These are phyloP conservation scores for Euphorbia peplus DNA, from an alignment of 345 rosid genomes.

Conservation along the genomic window DNA sequence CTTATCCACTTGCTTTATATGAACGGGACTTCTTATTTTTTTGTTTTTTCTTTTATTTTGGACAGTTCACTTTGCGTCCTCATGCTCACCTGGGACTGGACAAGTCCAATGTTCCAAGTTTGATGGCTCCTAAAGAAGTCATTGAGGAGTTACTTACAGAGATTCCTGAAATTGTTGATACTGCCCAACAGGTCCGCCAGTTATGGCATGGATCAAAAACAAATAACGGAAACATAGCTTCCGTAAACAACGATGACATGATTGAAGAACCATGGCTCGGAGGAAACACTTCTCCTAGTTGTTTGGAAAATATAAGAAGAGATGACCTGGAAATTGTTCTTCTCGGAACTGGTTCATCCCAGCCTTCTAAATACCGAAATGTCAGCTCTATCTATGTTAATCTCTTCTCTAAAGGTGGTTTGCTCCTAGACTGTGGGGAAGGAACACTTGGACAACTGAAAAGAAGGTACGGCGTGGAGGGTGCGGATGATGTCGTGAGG, in stretches of 20 bases:
- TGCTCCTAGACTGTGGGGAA: constrained; percentile 92
- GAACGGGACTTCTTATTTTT: constrained; percentile 2
- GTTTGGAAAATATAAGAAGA: constrained; percentile 70
- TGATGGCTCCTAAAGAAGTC: constrained; percentile 39
- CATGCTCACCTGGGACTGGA: constrained; percentile 71
- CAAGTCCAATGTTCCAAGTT: constrained; percentile 61
- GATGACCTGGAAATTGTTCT: constrained; percentile 90
- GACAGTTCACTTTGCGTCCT: constrained; percentile 91
- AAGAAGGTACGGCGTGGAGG: constrained; percentile 84
- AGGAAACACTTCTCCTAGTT: constrained; percentile 54
- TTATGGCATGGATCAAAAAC: constrained; percentile 46
- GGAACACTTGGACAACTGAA: constrained; percentile 93
- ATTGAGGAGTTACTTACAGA: constrained; percentile 60
- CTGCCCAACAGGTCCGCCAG: constrained; percentile 46
- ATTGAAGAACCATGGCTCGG: constrained; percentile 75
- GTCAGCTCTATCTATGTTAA: constrained; percentile 74
- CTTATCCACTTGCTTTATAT: constrained; percentile 4
- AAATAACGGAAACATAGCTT: constrained; percentile 18
- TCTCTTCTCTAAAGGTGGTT: constrained; percentile 71
- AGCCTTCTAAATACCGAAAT: constrained; percentile 92
- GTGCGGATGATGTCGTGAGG: constrained; percentile 64
- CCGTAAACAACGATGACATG: constrained; percentile 29
- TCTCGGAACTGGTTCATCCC: constrained; percentile 96
- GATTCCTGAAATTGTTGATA: constrained; percentile 69
- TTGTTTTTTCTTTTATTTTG: constrained; percentile 6